phyloP scores from a whole-genome alignment of 352 stramenopile genomes.

The Globisporangium iwayamae region DNA sequence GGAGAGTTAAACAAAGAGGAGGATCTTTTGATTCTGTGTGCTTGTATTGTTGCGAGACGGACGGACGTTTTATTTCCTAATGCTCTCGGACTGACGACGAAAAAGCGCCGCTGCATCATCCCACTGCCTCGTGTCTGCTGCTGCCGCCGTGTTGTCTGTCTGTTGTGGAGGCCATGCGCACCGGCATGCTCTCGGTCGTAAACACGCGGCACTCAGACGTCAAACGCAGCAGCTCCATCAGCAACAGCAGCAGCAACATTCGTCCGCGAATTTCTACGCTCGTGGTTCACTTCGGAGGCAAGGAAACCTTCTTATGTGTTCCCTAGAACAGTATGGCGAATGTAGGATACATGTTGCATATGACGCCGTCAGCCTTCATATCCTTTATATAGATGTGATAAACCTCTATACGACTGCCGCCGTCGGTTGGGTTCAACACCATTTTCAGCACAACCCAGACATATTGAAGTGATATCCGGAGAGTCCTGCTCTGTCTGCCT shows the following conservation, averaged over 20 bases:
- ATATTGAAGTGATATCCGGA: background rate
- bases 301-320: background rate
- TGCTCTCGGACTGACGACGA: constrained; percentile 6
- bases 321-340: background rate
- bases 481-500: background rate
- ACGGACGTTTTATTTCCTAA: constrained; percentile 12
- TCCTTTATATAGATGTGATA: background rate
- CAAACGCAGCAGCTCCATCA: no score
- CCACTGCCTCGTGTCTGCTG: background rate
- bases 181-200: background rate
- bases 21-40: constrained; percentile 4
- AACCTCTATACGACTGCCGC: background rate
- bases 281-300: background rate
- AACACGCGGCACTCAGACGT: background rate
- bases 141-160: background rate
- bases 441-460: background rate
- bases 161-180: background rate
- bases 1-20: background rate
- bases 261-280: background rate
- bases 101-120: background rate
- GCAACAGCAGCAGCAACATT: background rate
- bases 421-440: background rate
- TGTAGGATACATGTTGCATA: no score
- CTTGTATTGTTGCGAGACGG: background rate
- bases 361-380: background rate